Evolutionary conservation across 768 basidiomycete genomes (phyloP).

Genomic region (Xanthoconium stramineum): DNA sequence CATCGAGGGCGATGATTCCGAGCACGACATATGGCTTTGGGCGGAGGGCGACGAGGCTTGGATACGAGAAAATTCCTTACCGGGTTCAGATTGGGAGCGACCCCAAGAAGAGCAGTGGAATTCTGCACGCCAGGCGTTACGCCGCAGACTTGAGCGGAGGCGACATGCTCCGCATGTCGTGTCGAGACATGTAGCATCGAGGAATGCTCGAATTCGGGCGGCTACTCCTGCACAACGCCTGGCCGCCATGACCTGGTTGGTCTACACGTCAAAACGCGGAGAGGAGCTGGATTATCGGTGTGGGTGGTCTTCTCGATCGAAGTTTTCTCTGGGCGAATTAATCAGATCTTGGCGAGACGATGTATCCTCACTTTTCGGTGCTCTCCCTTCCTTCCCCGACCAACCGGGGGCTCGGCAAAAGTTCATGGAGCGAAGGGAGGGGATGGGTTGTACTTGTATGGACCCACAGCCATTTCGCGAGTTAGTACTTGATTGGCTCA

Average conservation of each 20-base stretch:
- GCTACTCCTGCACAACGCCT: background rate
- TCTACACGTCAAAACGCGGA: background rate
- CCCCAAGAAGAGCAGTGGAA: background rate
- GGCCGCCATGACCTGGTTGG: background rate
- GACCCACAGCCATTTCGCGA: background rate
- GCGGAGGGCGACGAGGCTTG: background rate
- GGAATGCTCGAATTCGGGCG: background rate
- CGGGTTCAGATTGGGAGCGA: background rate
- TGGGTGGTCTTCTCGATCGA: background rate
- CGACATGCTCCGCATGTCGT: background rate
- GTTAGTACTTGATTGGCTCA: background rate
- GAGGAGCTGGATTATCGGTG: background rate
- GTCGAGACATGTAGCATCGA: background rate
- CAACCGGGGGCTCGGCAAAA: background rate
- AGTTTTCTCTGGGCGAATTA: background rate
- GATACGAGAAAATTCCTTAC: background rate
- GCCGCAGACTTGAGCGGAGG: background rate
- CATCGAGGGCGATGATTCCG: background rate
- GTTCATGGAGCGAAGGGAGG: background rate
- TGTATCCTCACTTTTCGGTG: background rate
- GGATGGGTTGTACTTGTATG: background rate
- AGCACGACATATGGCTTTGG: constrained; percentile 1
- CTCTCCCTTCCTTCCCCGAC: background rate
- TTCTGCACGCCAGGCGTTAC: background rate
- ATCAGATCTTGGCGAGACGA: background rate